Conservation (phyloP, 1,284 basidiomycete genomes). For the Testicularia cyperi region DNA sequence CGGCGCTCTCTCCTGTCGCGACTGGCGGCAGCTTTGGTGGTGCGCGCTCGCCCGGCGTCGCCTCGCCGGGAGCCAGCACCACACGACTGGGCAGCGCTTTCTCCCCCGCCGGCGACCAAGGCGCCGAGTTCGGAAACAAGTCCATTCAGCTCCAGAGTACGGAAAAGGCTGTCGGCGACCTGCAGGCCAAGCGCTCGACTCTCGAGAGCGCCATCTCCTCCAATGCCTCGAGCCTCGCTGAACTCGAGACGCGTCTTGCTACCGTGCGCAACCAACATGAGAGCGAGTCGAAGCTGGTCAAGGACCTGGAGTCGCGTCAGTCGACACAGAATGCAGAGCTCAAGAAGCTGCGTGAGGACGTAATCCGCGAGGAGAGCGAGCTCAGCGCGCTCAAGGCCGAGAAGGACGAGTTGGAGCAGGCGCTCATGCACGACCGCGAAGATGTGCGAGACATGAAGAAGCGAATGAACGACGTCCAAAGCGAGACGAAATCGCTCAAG, state of each 20-base stretch:
- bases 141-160: conserved; percentile 45
- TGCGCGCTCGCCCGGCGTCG: conserved; percentile 19
- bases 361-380: conserved; percentile 89
- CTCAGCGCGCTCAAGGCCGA: conserved; percentile 84
- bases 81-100: conserved; percentile 29
- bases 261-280: conserved; percentile 73
- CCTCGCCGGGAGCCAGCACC: conserved; percentile 17
- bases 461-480: conserved; percentile 76
- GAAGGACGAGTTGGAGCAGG: conserved; percentile 87
- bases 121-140: conserved; percentile 46
- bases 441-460: conserved; percentile 83
- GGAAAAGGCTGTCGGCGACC: conserved; percentile 41
- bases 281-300: conserved; percentile 75
- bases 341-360: conserved; percentile 73
- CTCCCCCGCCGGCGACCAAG: conserved; percentile 16
- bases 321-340: conserved; percentile 74
- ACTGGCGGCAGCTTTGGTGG: conserved; percentile 41
- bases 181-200: conserved; percentile 31
- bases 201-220: conserved; percentile 38
- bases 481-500: conserved; percentile 74
- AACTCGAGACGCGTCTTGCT: conserved; percentile 55
- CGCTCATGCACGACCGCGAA: conserved; percentile 87
- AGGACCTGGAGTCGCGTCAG: conserved; percentile 73
- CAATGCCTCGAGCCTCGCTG: conserved; percentile 38
- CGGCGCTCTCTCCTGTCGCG: conserved; percentile 35